Evolutionary conservation across 805 yeast genomes (phyloP).

Genomic region (Lipomyces starkeyi): DNA sequence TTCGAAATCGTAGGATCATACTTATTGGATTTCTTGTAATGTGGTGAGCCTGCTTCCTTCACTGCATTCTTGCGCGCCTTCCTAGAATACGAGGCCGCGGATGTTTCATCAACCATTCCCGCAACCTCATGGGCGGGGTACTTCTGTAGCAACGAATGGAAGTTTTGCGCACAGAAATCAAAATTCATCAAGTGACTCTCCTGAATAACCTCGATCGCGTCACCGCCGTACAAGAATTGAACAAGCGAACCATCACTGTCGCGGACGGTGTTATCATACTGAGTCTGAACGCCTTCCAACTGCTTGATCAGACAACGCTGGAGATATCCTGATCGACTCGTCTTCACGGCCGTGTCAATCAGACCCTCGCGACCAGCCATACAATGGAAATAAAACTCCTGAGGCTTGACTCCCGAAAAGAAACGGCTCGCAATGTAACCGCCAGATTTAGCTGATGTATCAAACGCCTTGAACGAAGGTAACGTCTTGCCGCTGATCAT

Average conservation of each 20-base stretch:
- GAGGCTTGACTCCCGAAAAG: slow-evolving; percentile 97
- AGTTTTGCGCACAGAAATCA: slow-evolving; percentile 89
- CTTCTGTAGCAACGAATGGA: slow-evolving; percentile 81
- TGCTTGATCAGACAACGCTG: slow-evolving; percentile 99
- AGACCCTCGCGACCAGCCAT: slow-evolving; percentile 99
- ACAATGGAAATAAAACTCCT: slow-evolving; percentile 99
- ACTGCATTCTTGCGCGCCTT: slow-evolving; percentile 69
- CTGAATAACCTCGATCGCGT: slow-evolving; percentile 89
- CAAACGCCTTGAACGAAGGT: slow-evolving; percentile 95
- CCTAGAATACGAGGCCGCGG: slow-evolving; percentile 80
- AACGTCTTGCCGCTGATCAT: slow-evolving; percentile 98
- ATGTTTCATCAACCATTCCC: slow-evolving; percentile 79
- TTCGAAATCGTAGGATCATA: slow-evolving; percentile 89
- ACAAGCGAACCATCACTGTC: slow-evolving; percentile 93
- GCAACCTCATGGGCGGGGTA: slow-evolving; percentile 71
- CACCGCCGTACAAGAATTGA: slow-evolving; percentile 96
- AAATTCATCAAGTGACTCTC: slow-evolving; percentile 94
- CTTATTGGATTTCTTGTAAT: slow-evolving; percentile 64
- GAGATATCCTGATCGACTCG: slow-evolving; percentile 96
- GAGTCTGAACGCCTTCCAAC: slow-evolving; percentile 93
- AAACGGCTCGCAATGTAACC: slow-evolving; percentile 97
- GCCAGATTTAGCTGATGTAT: slow-evolving; percentile 97
- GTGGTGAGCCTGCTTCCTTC: slow-evolving; percentile 67
- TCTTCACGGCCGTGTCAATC: slow-evolving; percentile 98
- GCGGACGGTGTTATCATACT: slow-evolving; percentile 94